These are phyloP conservation scores for Cyberlindnera americana DNA, from an alignment of 805 yeast species.

Conservation along the genomic window DNA sequence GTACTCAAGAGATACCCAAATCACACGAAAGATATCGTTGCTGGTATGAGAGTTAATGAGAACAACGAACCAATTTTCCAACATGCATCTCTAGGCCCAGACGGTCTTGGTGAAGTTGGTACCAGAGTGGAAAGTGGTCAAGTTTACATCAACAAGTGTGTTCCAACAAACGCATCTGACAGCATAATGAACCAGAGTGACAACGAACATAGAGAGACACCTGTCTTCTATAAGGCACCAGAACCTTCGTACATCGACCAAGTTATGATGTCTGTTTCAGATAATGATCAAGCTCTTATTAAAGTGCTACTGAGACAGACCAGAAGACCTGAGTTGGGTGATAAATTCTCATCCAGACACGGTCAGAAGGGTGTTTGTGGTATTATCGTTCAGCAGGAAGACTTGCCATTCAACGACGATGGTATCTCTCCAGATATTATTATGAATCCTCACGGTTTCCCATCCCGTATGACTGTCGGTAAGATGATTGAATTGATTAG, in stretches of 20 bases:
- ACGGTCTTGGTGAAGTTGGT: slow-evolving; percentile 97
- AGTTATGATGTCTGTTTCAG: slow-evolving; percentile 95
- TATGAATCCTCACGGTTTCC: slow-evolving; percentile 99
- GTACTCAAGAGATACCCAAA: slow-evolving; percentile 88
- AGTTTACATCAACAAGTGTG: slow-evolving; percentile 88
- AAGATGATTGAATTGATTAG: slow-evolving; percentile 95
- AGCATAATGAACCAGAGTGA: slow-evolving; percentile 33
- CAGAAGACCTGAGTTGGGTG: slow-evolving; percentile 96
- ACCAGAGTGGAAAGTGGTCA: slow-evolving; percentile 87
- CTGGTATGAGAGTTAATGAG: slow-evolving; percentile 87
- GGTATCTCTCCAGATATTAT: slow-evolving; percentile 94
- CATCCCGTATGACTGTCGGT: slow-evolving; percentile 99
- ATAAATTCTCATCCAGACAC: slow-evolving; percentile 94
- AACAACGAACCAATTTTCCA: slow-evolving; percentile 79
- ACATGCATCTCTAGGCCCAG: slow-evolving; percentile 85
- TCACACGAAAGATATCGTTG: slow-evolving; percentile 86
- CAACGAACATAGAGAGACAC: slow-evolving; percentile 79
- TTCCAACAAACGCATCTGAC: slow-evolving; percentile 82
- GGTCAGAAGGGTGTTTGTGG: slow-evolving; percentile 99
- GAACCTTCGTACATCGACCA: slow-evolving; percentile 95
- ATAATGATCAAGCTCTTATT: slow-evolving; percentile 89
- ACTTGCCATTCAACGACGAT: slow-evolving; percentile 89
- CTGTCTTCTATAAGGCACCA: slow-evolving; percentile 89
- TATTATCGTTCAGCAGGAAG: slow-evolving; percentile 95
- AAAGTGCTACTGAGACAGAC: slow-evolving; percentile 93